Conservation (phyloP, 257 asterid species). For the Cinchona pubescens region DNA sequence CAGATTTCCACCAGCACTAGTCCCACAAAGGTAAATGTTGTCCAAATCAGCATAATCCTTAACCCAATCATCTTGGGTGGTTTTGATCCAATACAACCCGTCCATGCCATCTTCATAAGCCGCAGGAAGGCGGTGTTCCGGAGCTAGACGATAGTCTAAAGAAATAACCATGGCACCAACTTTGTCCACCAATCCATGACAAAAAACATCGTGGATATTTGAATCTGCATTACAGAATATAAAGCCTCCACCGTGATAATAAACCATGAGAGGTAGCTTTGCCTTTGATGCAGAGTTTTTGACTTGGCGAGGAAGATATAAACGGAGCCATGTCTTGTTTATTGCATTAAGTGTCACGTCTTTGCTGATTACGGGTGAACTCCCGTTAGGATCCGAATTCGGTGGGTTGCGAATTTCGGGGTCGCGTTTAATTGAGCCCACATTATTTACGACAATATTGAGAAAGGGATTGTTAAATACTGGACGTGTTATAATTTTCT, state of each 20-base stretch:
- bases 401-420: conserved; percentile 28
- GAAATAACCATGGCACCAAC: conserved; percentile 40
- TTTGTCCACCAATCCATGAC: conserved; percentile 27
- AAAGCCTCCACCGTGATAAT: conserved; percentile 58
- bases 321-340: conserved; percentile 46
- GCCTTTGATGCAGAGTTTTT: background rate
- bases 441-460: conserved; percentile 27
- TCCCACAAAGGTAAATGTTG: conserved; percentile 31
- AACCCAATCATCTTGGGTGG: conserved; percentile 33
- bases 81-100: conserved; percentile 30
- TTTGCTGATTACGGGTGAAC: conserved; percentile 37
- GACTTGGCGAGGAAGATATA: conserved; percentile 36
- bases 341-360: conserved; percentile 34
- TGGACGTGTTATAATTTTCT: conserved; percentile 27
- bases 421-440: conserved; percentile 31
- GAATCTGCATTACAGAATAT: conserved; percentile 36
- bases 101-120: conserved; percentile 47
- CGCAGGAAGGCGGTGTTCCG: conserved; percentile 43
- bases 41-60: conserved; percentile 29
- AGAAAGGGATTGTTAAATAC: conserved; percentile 38
- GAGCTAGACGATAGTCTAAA: conserved; percentile 49
- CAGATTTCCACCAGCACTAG: conserved; percentile 40
- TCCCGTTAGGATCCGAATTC: conserved; percentile 21
- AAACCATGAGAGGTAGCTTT: conserved; percentile 44
- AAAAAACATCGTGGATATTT: conserved; percentile 27